phyloP scores from a whole-genome alignment of 2,329 filamentous ascomycete genomes.

The Dothideomycetes sp. region DNA sequence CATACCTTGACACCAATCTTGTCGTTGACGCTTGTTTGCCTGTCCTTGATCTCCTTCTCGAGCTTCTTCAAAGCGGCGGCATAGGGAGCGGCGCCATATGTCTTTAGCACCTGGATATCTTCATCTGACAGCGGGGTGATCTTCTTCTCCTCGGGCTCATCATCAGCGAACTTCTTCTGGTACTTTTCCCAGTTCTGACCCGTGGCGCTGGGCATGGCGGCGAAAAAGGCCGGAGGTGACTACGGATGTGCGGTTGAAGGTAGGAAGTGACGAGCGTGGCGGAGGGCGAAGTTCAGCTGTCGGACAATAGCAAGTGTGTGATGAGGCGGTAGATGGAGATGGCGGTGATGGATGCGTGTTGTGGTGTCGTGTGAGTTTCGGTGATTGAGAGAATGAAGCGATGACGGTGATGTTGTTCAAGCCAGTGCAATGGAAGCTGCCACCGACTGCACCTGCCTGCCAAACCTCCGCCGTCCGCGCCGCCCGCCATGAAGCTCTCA shows the following conservation, averaged over 20 bases:
- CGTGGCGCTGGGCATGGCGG: conserved; percentile 80
- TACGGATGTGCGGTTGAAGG: conserved; percentile 9
- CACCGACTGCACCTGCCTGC: neutral
- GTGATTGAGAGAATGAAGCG: neutral
- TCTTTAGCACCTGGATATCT: conserved; percentile 98
- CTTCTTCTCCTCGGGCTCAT: conserved; percentile 98
- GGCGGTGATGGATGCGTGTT: neutral
- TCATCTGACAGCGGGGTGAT: conserved; percentile 95
- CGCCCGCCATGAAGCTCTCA: too few species aligned
- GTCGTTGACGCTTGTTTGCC: conserved; percentile 95
- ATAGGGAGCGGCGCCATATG: conserved; percentile 89
- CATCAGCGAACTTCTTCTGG: conserved; percentile 91
- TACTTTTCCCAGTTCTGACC: conserved; percentile 98
- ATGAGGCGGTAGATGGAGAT: neutral
- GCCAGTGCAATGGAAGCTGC: neutral
- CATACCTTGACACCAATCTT: conserved; percentile 82
- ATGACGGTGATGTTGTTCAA: neutral
- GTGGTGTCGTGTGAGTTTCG: too few species aligned
- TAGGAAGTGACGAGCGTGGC: neutral
- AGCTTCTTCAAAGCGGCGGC: conserved; percentile 90
- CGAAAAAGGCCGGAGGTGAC: conserved; percentile 17
- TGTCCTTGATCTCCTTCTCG: conserved; percentile 99
- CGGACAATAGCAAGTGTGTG: neutral
- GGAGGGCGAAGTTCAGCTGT: neutral
- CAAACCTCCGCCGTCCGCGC: neutral